Base-by-base conservation (phyloP, 805 yeast genomes). In the Wickerhamomyces hampshirensis region DNA sequence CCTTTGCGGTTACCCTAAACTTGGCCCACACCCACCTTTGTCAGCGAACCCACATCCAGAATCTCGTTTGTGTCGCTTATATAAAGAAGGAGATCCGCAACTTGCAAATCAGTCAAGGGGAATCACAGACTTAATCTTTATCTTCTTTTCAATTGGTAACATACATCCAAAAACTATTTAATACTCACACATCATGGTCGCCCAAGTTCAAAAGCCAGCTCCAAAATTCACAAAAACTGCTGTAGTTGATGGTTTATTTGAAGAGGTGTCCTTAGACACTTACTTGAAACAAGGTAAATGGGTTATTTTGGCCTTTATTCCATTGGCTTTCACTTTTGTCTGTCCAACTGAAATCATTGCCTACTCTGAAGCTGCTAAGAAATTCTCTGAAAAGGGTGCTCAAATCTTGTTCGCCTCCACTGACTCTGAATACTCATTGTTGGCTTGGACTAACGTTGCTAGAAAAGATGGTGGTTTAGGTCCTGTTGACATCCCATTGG, bases 331-430 rank as follows among this genome's bases (percentile, higher is more conserved):
- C 89, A 93, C 99, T 44, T 93, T 93, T 56, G 98, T 93, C 48
- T 93, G 98, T 73, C 98, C 99, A 68, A 93, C 98, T 53, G 98
- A 93, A 76, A 89, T 93, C 74, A 81, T 93, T 68, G 98, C 98
- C 55, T 93, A 88, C 83, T 85, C 96, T 47, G 96, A 91, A 56
- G 96, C 97, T 54, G 84, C 78, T 56, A 78, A 80, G 74, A 80
- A 82, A 75, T 93, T 93, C 71, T 66, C 83, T 55, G 94, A 77
- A 52, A 82, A 86, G 63, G 91, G 80, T 59, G 79, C 87, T 52
- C 85, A 87, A 72, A 80, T 93, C 35, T 77, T 93, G 60, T 88
- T 93, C 55, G 97, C 98, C 53, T 91, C 98, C 44, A 91, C 97
- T 54, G 99, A 93, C 73, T 91, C 98, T 42, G 97, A 93, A 75